Conservation (phyloP, 805 yeast genomes). For the Saccharomycodes ludwigii region DNA sequence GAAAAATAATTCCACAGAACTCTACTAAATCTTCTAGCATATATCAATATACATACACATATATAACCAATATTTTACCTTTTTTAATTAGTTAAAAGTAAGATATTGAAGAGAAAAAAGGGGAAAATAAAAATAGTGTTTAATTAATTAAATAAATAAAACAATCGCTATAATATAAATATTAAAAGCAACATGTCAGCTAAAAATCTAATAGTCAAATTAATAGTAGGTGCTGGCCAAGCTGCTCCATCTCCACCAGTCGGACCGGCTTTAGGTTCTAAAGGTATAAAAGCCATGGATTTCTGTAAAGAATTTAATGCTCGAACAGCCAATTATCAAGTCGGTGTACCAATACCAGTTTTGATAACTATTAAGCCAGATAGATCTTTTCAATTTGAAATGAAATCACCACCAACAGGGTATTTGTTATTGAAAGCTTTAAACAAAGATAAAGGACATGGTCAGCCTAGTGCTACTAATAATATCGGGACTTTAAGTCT, state of each 20-base stretch:
- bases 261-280: constrained; percentile 97
- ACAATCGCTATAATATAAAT: no score
- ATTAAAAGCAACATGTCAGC: no score
- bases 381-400: constrained; percentile 72
- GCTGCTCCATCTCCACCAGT: constrained; percentile 99
- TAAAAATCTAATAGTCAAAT: constrained; percentile 65
- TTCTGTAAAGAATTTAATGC: constrained; percentile 98
- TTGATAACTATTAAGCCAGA: constrained; percentile 83
- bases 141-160: no score
- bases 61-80: no score
- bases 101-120: no score
- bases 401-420: constrained; percentile 86
- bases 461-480: constrained; percentile 29
- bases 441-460: constrained; percentile 70
- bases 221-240: constrained; percentile 92
- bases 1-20: no score
- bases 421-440: constrained; percentile 68
- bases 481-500: constrained; percentile 57
- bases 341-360: constrained; percentile 87
- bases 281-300: constrained; percentile 97
- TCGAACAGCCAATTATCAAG: constrained; percentile 74
- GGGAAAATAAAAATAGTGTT: no score
- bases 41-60: no score
- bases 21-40: no score
- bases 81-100: no score